Base-by-base conservation (phyloP, 148 eudicot species). In the Dysphania ambrosioides region DNA sequence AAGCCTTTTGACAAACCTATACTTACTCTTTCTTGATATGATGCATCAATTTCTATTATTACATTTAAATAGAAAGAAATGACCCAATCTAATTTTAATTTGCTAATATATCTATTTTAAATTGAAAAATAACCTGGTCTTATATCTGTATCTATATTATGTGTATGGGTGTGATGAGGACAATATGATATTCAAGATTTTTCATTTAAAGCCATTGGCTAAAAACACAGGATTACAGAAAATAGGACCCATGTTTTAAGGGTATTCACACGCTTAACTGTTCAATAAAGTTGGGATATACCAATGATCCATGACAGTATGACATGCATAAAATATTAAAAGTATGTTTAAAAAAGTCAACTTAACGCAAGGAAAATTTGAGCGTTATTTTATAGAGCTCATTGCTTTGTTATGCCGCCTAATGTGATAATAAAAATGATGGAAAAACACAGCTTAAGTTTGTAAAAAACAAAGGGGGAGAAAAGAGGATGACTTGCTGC, bases 221-320 rank as follows among this genome's bases (percentile, higher is more conserved):
- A 5, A 11, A 47, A 47, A 47, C 53, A 16, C 53, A 47, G 53
- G 53, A n/a, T n/a, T n/a, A n/a, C n/a, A n/a, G n/a, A n/a, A 47
- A 58, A 40, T 75, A 21, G 76, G 55, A 42, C 72, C 79, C 73
- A 30, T 68, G 68, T 68, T 76, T 76, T 69, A 58, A 30, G 79
- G 79, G 67, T 56, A 66, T 2, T 66, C 23, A 15, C 71, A 63
- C 60, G 36, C 73, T 41, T 31, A 64, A 53, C n/a, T 76, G 79
- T 59, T 42, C 79, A 76, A 76, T 67, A 75, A 68, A 59, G 73
- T 76, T 15, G 36, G 42, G 38, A 44, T 53, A n/a, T 5, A 53
- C 58, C 58, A 23, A 19, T 19, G 58, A 18, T 47, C 15, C 58
- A 53, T 53, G 24, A 53, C 2, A 2, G 12, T 8, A 12, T 42